A percentile compares a stretch with the other conserved stretches of the same genome.
phyloP scores from a whole-genome alignment of 371 early-diverging fungal genomes.

The Choanephora cucurbitarum region DNA sequence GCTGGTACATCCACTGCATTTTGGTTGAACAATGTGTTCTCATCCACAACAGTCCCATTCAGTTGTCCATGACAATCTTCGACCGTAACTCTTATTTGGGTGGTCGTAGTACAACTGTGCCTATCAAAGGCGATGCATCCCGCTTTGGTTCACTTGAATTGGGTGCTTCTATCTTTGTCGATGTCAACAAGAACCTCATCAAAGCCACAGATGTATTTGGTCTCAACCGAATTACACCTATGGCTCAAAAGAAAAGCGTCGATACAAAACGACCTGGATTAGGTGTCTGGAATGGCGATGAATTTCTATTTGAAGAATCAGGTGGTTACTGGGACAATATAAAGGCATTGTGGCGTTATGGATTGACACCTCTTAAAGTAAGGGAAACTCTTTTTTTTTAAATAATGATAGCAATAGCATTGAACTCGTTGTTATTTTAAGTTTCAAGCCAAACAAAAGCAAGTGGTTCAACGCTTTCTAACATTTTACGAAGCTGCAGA shows the following conservation, averaged over 20 bases:
- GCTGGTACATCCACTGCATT: conserved; percentile 64
- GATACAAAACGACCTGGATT: conserved; percentile 19
- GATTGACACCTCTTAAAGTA: conserved; percentile 53
- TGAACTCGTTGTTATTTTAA: no score
- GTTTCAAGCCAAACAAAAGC: conserved; percentile 25
- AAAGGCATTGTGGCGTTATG: conserved; percentile 55
- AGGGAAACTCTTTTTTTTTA: not conserved
- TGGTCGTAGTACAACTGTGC: conserved; percentile 54
- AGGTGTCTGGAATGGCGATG: conserved; percentile 57
- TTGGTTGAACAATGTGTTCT: conserved; percentile 51
- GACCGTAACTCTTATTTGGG: conserved; percentile 54
- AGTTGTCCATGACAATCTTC: conserved; percentile 50
- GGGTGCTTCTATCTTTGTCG: conserved; percentile 68
- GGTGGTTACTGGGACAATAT: conserved; percentile 48
- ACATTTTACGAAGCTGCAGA: conserved; percentile 12
- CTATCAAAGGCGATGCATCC: conserved; percentile 38
- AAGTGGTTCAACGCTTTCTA: conserved; percentile 22
- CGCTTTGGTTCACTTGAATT: conserved; percentile 48
- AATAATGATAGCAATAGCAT: no score
- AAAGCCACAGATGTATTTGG: conserved; percentile 56
- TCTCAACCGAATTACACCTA: conserved; percentile 34
- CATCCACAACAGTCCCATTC: conserved; percentile 20
- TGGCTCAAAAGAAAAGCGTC: conserved; percentile 3
- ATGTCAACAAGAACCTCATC: conserved; percentile 57
- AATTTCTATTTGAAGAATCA: conserved; percentile 55